Evolutionary conservation across 331 rosid species (phyloP).

Genomic region (Arachis monticola): DNA sequence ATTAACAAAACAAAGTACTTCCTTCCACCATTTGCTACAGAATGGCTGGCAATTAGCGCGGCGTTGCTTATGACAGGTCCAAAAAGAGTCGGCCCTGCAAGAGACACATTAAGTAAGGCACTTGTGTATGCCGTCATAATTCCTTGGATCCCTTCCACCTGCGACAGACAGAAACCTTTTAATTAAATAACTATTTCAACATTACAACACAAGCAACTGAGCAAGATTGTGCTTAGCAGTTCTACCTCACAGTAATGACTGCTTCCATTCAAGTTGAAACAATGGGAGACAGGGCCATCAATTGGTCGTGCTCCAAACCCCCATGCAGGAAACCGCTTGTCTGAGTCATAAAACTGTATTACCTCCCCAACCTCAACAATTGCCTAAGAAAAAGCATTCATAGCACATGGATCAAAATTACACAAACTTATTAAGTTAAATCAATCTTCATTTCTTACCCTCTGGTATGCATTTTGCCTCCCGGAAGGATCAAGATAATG

Average conservation of each 20-base stretch:
- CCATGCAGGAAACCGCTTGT: constrained; percentile 89
- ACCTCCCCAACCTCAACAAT: constrained; percentile 85
- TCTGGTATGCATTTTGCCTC: constrained; percentile 84
- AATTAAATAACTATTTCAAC: constrained; percentile 26
- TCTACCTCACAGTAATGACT: constrained; percentile 77
- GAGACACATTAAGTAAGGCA: constrained; percentile 89
- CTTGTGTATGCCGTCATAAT: constrained; percentile 84
- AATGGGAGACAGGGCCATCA: constrained; percentile 93
- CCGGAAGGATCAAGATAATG: constrained; percentile 93
- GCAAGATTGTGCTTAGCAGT: constrained; percentile 22
- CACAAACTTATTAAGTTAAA: constrained; percentile 7
- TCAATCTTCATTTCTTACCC: constrained; percentile 60
- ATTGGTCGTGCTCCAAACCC: constrained; percentile 97
- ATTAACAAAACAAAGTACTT: constrained; percentile 81
- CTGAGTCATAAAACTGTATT: constrained; percentile 80
- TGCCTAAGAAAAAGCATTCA: constrained; percentile 61
- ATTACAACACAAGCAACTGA: constrained; percentile 30
- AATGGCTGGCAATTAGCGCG: constrained; percentile 82
- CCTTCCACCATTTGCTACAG: constrained; percentile 69
- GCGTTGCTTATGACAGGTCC: constrained; percentile 82
- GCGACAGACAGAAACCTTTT: constrained; percentile 38
- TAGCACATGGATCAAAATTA: constrained; percentile 34
- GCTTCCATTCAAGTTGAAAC: constrained; percentile 94
- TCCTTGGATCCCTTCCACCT: constrained; percentile 96
- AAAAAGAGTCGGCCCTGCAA: constrained; percentile 96